A percentile compares a stretch with the other conserved stretches of the same genome.
Conservation (phyloP, 805 yeast species). For the Candida sakaeoensis region DNA sequence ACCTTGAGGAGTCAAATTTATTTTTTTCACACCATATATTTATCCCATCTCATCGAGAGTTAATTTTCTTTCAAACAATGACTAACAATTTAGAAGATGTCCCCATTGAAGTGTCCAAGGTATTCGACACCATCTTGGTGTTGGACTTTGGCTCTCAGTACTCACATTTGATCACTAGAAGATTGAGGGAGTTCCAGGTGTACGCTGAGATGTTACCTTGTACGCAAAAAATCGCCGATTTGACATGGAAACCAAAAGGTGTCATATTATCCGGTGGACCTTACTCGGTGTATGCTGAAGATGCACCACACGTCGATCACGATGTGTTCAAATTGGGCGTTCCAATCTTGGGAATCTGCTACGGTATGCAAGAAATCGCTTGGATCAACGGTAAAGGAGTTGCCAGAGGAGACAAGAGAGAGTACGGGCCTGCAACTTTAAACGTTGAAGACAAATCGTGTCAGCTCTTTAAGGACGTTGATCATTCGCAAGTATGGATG, state of each 20-base stretch:
- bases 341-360: slow-evolving; percentile 96
- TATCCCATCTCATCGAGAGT: slow-evolving; percentile 4
- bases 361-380: slow-evolving; percentile 98
- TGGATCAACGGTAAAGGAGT: slow-evolving; percentile 96
- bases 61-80: background rate
- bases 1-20: slow-evolving; percentile 5
- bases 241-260: slow-evolving; percentile 94
- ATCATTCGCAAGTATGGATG: slow-evolving; percentile 98
- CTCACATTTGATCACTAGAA: slow-evolving; percentile 93
- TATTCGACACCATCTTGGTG: slow-evolving; percentile 95
- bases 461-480: slow-evolving; percentile 81
- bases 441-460: slow-evolving; percentile 64
- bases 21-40: background rate
- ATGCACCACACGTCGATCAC: slow-evolving; percentile 96
- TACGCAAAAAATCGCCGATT: slow-evolving; percentile 92
- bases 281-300: slow-evolving; percentile 92
- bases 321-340: slow-evolving; percentile 87
- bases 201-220: slow-evolving; percentile 99
- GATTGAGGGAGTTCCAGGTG: slow-evolving; percentile 95
- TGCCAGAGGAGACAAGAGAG: slow-evolving; percentile 94
- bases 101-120: slow-evolving; percentile 69
- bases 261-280: slow-evolving; percentile 96
- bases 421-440: slow-evolving; percentile 94
- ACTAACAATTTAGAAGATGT: slow-evolving; percentile 23
- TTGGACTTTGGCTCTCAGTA: slow-evolving; percentile 98